Conservation (phyloP, 2,329 filamentous ascomycete genomes). For the Nectriaceae sp. region DNA sequence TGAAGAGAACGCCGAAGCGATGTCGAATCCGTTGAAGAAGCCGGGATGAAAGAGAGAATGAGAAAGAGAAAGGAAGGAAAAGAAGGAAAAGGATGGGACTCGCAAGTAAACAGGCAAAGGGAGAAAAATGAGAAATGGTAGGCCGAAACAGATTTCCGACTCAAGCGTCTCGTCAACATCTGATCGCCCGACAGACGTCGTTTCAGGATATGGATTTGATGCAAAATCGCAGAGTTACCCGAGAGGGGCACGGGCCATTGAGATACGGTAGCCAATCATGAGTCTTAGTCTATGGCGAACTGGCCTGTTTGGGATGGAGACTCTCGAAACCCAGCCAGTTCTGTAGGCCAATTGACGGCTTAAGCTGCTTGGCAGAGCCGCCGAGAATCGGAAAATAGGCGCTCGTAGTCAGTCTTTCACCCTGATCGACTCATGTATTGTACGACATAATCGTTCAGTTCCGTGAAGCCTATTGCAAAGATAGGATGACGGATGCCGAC, state of each 20-base stretch:
- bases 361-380: neutral
- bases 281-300: slow-evolving; percentile 11
- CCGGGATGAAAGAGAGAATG: neutral
- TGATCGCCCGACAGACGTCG: slow-evolving; percentile 27
- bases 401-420: too few species aligned
- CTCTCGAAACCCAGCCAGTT: slow-evolving; percentile 6
- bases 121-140: slow-evolving; percentile 11
- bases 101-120: slow-evolving; percentile 5
- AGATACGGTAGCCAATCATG: slow-evolving; percentile 27
- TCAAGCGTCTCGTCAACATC: slow-evolving; percentile 26
- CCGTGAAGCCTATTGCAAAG: too few species aligned
- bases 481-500: neutral
- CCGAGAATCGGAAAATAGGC: too few species aligned
- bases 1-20: neutral
- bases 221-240: slow-evolving; percentile 23
- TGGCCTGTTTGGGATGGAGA: slow-evolving; percentile 28
- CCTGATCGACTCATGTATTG: too few species aligned
- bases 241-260: slow-evolving; percentile 17
- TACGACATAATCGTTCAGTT: too few species aligned
- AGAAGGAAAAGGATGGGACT: slow-evolving; percentile 9
- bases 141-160: slow-evolving; percentile 26
- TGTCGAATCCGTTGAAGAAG: neutral
- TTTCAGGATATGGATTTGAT: slow-evolving; percentile 31
- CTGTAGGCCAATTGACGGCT: neutral
- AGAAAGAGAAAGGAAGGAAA: slow-evolving; percentile 3